Base-by-base conservation (phyloP, 2,329 filamentous ascomycete genomes). In the Colletotrichum sp. region DNA sequence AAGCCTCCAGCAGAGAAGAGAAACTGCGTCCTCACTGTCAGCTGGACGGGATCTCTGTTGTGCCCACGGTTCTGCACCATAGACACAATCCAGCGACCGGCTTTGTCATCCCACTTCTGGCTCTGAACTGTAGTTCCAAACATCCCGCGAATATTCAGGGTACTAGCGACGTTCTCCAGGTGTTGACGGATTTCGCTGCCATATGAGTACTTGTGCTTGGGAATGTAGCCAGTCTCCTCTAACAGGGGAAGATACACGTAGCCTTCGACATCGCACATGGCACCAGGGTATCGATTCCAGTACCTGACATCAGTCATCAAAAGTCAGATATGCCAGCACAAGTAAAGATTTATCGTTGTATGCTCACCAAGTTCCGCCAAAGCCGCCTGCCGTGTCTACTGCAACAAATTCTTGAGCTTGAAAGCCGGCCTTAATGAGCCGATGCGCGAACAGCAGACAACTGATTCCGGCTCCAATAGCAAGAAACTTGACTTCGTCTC, bases 221-320 rank as follows among this genome's bases (percentile, higher is more conserved):
- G 69, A 15, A 76, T 18, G 60, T 77, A 72, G 16, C 72, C 72
- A 6, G 72, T 77, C 30, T 77, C 72, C 44, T 72, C 76, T 6
- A 72, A 32, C 5, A 77, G 57, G 2, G 76, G 76, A n/a, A 77
- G 16, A 49, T 77, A 77, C 12, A 66, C 18, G 49, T 76, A 77
- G 6, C 89, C 39, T 57, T 93, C 91, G 5, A 92, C 83, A 78
- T 93, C 91, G 79, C 91, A 93, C 77, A 86, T 84, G 12, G 88
- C 78, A 0, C 87, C 88, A 1, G 88, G 88, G 70, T 88, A 90
- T 0, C 87, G 81, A 73, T 89, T 89, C 86, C 88, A 89, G 73
- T 87, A 89, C 88, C 88, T 90, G 0, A 87, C 88, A 8, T 88
- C 88, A 5, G 12, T 16, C 52, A 57, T 7, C 3, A 3, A 8